phyloP scores from a whole-genome alignment of 495 filamentous ascomycete genomes.

The Podospora bellae-mahoneyi region DNA sequence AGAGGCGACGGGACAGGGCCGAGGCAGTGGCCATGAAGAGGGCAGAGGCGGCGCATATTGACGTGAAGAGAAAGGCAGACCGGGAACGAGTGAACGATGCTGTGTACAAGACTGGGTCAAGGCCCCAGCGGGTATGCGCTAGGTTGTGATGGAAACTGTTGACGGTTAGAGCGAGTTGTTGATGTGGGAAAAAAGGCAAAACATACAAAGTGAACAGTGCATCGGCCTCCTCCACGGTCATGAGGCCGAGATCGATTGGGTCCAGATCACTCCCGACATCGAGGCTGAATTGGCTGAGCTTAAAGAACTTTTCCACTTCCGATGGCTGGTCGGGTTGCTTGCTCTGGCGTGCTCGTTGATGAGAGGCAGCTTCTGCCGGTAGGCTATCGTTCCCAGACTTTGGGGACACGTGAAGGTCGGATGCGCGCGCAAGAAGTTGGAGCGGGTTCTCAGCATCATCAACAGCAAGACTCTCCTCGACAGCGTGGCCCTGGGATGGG shows the following conservation, averaged over 20 bases:
- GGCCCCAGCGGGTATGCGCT: constrained; percentile 70
- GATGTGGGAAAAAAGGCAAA: too few species aligned
- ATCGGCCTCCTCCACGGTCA: constrained; percentile 59
- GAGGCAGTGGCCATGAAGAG: constrained; percentile 61
- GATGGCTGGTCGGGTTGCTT: constrained; percentile 31
- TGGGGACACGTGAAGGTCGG: constrained; percentile 61
- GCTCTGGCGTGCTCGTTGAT: constrained; percentile 24
- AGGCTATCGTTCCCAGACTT: constrained; percentile 26
- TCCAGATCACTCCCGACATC: constrained; percentile 63
- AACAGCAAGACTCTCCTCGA: constrained; percentile 48
- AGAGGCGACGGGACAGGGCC: constrained; percentile 60
- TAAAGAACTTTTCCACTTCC: constrained; percentile 55
- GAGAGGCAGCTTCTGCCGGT: constrained; percentile 23
- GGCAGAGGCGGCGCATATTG: constrained; percentile 61
- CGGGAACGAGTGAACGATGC: constrained; percentile 60
- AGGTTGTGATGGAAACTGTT: constrained; percentile 65
- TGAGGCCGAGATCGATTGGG: constrained; percentile 63
- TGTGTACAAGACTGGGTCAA: constrained; percentile 63
- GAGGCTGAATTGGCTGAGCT: constrained; percentile 54
- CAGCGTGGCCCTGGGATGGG: constrained; percentile 32
- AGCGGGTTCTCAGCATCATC: constrained; percentile 74
- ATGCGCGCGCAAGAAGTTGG: constrained; percentile 66
- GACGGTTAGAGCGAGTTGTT: not conserved
- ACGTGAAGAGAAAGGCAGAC: constrained; percentile 69
- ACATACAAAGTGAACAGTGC: constrained; percentile 62